Evolutionary conservation across 176 grass and related monocot species (phyloP).

Genomic region (Aegilops sharonensis): DNA sequence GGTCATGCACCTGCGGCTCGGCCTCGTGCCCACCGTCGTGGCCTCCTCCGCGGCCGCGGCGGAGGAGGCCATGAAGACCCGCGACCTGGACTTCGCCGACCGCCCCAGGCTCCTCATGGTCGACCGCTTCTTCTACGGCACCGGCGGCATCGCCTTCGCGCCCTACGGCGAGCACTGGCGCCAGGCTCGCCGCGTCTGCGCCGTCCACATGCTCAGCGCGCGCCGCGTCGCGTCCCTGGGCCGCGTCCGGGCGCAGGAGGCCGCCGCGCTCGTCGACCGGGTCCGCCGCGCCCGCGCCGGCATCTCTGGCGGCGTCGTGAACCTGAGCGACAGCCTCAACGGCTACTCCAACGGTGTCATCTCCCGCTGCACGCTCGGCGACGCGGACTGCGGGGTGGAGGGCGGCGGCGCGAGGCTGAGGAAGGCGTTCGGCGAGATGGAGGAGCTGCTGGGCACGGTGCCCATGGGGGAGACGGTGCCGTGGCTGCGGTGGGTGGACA

Average conservation of each 20-base stretch:
- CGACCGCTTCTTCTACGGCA: slow-evolving; percentile 37
- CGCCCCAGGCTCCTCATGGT: slow-evolving; percentile 15
- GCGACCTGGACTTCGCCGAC: slow-evolving; percentile 50
- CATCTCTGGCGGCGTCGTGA: not conserved
- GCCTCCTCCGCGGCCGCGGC: slow-evolving; percentile 50
- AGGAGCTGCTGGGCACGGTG: slow-evolving; percentile 27
- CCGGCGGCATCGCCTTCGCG: slow-evolving; percentile 44
- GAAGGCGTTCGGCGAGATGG: slow-evolving; percentile 49
- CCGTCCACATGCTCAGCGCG: slow-evolving; percentile 38
- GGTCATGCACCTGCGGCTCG: slow-evolving; percentile 53
- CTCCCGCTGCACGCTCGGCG: slow-evolving; percentile 9
- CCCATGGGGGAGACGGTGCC: slow-evolving; percentile 42
- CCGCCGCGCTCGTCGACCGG: slow-evolving; percentile 10
- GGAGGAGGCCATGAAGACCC: slow-evolving; percentile 41
- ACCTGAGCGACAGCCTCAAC: not conserved
- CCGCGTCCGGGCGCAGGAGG: slow-evolving; percentile 31
- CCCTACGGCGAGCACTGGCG: slow-evolving; percentile 69
- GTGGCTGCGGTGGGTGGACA: slow-evolving; percentile 50
- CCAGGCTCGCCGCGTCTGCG: slow-evolving; percentile 48
- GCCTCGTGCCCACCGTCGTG: slow-evolving; percentile 38
- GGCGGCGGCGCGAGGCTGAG: slow-evolving; percentile 4
- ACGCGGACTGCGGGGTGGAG: not conserved
- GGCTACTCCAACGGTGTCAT: not conserved
- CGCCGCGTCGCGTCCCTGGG: slow-evolving; percentile 32
- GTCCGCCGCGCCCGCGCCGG: not conserved